Base-by-base conservation (phyloP, 371 early-diverging fungal species). In the Mucor sp. region DNA sequence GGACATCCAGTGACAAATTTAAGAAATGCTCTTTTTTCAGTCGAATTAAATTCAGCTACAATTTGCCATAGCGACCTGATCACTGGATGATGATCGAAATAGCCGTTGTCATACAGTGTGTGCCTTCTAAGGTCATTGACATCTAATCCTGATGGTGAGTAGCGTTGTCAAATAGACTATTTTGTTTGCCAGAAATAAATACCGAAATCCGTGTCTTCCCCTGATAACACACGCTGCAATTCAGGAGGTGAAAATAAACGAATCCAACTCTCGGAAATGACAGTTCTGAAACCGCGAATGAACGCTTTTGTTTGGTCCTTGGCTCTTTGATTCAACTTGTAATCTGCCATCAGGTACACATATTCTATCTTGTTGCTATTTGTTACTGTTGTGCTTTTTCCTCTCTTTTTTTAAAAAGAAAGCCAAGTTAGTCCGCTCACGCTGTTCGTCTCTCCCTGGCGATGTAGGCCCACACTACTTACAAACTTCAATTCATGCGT, bases 1-100 rank as follows among this genome's bases (percentile, higher is more conserved):
- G 89, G 81, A 62, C 96, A 95, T 58, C 93, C 90, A 15, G 97
- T 97, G 6, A 91, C 89, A 77, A 96, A 97, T 73, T 91, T 91
- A 47, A 95, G 78, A 62, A 97, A 89, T 12, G 84, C 80, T 15
- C 87, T 76, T 61, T 89, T 87, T 61, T 95, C 90, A 19, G 85
- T 85, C 6, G 88, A 90, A 8, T 62, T 70, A 19, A 94, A 80
- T 5, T 84, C 79, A 57, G 85, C 77, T 14, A 96, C 79, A 25
- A 94, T 89, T 37, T 88, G 79, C 97, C 97, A 97, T 33, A 97
- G 85, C 4, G 77, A 68, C n/a, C 84, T 75, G 21, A 94, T 93
- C 15, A 91, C 89, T n/a, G 85, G 89, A 71, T 92, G 94, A 32
- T 86, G 86, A 44, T 88, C 84, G 64, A 83, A 80, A 72, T 92